Evolutionary conservation across 2,329 filamentous ascomycete species (phyloP), one percentile per base, ranked within the genome.

Genomic region (Metarhizium robertsii): DNA sequence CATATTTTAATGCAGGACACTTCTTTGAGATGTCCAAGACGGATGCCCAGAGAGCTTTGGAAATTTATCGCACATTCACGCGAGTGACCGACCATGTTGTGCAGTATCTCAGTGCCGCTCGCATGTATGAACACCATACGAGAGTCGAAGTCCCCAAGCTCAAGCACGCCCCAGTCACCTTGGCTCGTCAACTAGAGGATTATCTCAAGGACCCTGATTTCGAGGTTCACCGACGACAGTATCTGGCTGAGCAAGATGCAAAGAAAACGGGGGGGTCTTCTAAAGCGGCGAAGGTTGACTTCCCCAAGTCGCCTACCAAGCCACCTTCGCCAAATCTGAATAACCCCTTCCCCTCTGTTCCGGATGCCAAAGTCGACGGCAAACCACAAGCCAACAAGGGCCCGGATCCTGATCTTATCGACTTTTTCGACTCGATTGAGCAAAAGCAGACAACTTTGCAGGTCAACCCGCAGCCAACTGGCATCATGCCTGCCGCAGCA

Each of bases 1-100:
- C 40, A 52, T 55, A 59, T 66, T 25, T 54, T 53, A 57, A 65
- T 67, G 29, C 36, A 95, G 91, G 94, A 64, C 90, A 95, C 71
- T 99, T 97, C 71, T 99, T 99, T 65, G 94, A 99, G 74, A 92
- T 99, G 87, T 96, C 94, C 52, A 90, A 89, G 66, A 80, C 89
- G 30, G 94, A 99, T 71, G 95, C 94, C 57, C 90, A 96, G 69
- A 83, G 92, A 60, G 91, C 94, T 56, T 84, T 99, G 73, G 81
- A 85, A 58, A 92, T 99, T 59, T 99, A 99, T 73, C 89, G 92
- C 67, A 87, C 80, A 16, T 99, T 99, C 66, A 90, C 90, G 16
- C 87, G 84, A 64, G 92, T 96, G 70, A 99, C 94, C 6, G 92
- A 97, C 63, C 84, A 86, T 61, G 92, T 97, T 1, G 92, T 99